These are phyloP conservation scores for Aspergillus neoniger DNA, from an alignment of 2,329 filamentous ascomycete genomes.

Conservation along the genomic window DNA sequence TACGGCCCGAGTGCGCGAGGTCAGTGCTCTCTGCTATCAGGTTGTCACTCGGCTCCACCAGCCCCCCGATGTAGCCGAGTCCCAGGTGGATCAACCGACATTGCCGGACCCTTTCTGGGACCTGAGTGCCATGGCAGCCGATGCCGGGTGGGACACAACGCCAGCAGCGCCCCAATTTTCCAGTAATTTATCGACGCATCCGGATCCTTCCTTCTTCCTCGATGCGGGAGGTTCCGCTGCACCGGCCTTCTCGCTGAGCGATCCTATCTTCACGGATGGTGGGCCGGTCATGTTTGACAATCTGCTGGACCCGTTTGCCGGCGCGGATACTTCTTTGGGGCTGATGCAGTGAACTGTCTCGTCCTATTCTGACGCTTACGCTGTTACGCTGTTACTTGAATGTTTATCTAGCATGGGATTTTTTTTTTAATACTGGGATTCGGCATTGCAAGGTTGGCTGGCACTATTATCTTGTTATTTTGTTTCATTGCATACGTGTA, in stretches of 20 bases:
- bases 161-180: not conserved
- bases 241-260: not conserved
- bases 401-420: not conserved
- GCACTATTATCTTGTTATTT: not conserved
- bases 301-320: not conserved
- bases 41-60: not conserved
- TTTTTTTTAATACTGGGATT: not conserved
- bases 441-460: not conserved
- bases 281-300: not conserved
- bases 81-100: not conserved
- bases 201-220: not conserved
- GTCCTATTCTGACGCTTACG: not conserved
- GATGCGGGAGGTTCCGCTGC: not conserved
- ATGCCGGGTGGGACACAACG: not conserved
- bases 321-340: not conserved
- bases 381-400: not conserved
- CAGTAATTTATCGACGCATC: not conserved
- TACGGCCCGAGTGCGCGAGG: not conserved
- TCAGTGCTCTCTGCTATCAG: not conserved
- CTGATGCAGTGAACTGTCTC: not conserved
- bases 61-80: not conserved
- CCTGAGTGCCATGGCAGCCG: not conserved
- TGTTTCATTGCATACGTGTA: not conserved
- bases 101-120: not conserved
- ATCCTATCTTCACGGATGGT: not conserved